Evolutionary conservation across 2,329 filamentous ascomycete genomes (phyloP).

Genomic region (Curvularia verruculosa): DNA sequence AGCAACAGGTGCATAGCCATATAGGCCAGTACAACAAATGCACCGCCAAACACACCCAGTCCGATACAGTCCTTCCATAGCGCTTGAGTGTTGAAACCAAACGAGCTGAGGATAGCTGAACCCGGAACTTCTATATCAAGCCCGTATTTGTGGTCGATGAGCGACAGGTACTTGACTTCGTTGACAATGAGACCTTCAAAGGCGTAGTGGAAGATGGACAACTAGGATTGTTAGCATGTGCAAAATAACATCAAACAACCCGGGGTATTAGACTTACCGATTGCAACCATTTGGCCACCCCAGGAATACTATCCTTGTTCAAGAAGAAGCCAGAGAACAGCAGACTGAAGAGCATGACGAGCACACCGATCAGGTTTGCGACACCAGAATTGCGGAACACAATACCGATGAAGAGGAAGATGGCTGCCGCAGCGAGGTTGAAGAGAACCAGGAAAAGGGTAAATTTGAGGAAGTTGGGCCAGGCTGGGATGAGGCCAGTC

Average conservation of each 20-base stretch:
- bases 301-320: constrained; percentile 91
- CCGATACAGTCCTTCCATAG: constrained; percentile 85
- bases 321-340: constrained; percentile 92
- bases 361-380: constrained; percentile 88
- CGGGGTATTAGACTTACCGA: constrained; percentile 58
- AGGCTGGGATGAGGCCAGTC: constrained; percentile 87
- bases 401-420: constrained; percentile 96
- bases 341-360: constrained; percentile 97
- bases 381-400: constrained; percentile 90
- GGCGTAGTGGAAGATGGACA: constrained; percentile 98
- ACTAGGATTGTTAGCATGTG: constrained; percentile 47
- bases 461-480: constrained; percentile 86
- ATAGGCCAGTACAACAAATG: constrained; percentile 89
- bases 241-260: too few species aligned
- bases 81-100: constrained; percentile 88
- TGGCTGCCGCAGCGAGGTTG: constrained; percentile 90
- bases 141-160: constrained; percentile 94
- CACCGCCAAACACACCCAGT: constrained; percentile 78
- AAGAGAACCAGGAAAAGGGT: constrained; percentile 91
- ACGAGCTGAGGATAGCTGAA: constrained; percentile 89
- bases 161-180: constrained; percentile 86
- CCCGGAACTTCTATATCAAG: constrained; percentile 96
- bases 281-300: constrained; percentile 87
- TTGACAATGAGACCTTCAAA: constrained; percentile 98
- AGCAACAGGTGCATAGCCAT: constrained; percentile 90